Base-by-base conservation (phyloP, 2,329 filamentous ascomycete species). In the Sarocladium brachiariae region DNA sequence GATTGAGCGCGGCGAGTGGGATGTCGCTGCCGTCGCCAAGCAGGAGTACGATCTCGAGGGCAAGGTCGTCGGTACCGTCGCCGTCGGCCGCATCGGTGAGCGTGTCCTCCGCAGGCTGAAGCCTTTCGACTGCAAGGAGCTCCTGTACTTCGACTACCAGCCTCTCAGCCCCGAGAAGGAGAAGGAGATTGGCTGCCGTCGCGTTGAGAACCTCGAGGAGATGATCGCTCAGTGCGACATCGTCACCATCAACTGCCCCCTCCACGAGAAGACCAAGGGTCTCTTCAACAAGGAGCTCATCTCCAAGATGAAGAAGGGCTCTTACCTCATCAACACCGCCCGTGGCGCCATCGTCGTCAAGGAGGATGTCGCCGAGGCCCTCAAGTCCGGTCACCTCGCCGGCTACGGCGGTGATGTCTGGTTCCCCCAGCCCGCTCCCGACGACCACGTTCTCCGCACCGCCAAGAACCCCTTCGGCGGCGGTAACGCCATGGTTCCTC, bases 121-220 rank as follows among this genome's bases (percentile, higher is more conserved):
- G 84, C 77, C 91, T 59, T 99, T 99, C 67, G 92, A 96, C 79
- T 99, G 93, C 89, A 96, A 96, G 85, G 92, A 97, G 80, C 83
- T 99, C 48, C 83, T 97, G 57, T 99, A 99, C 87, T 97, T 88
- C 70, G 93, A 99, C 77, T 99, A 99, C 86, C 93, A 99, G 81
- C 90, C 92, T 49, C 80, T 99, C 58, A 78, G 74, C 54, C 65
- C 89, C 54, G 90, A 96, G 77, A 78, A 83, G 63, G 91, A 97
- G 83, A 83, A 87, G 73, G 92, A 96, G 78, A 97, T 97, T 73
- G 92, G 92, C 70, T 91, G 86, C 81, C 82, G 89, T 64, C 84
- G 93, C 55, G 90, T 97, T 54, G 86, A 92, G 46, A 80, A 69
- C 64, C 84, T 99, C 64, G 91, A 96, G 79, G 92, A 97, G 71